Evolutionary conservation across 2,329 filamentous ascomycete genomes (phyloP), one percentile per base, ranked within the genome.

Genomic region (Aspergillus hortae): DNA sequence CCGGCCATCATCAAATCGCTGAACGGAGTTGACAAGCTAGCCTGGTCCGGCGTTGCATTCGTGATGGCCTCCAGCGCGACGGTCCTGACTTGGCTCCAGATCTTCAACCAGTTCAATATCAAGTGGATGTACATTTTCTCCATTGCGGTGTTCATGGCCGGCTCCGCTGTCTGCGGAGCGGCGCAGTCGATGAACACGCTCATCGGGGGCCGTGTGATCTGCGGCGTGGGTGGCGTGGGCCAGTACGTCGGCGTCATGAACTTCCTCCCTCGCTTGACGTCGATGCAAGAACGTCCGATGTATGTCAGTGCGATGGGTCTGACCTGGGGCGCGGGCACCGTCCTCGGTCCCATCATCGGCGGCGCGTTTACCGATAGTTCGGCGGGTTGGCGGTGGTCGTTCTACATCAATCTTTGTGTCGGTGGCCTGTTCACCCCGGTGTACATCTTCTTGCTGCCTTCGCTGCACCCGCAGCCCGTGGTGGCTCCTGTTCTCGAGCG

Each of bases 381-480:
- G n/a, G 53, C 51, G 17, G 40, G 40, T 11, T 71, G 68, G 68
- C 59, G 64, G 66, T 38, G 35, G 35, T 72, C 69, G 1, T 79
- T 80, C 59, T 85, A 85, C 58, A 77, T 84, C 66, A 84, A 84
- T 57, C 69, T 84, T 0, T 63, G 71, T 30, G 64, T 78, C 44
- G 71, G 78, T 1, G 80, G 67, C 7, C 60, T 72, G 6, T 67
- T 71, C 30, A 61, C 72, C 4, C 74, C 77, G 0, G 68, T 75
- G 25, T 38, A 38, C 15, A n/a, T 38, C 35, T 38, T 38, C 35
- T 17, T 38, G 35, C 15, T 38, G 14, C 35, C 35, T n/a, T n/a
- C 14, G 14, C 15, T 38, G 5, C 35, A n/a, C 35, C 14, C 35
- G 5, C 35, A 38, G 35, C 35, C 35, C 5, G 35, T 6, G 5